Evolutionary conservation across 2,329 filamentous ascomycete genomes (phyloP).

Genomic region (Ceratocystiopsis minuta): DNA sequence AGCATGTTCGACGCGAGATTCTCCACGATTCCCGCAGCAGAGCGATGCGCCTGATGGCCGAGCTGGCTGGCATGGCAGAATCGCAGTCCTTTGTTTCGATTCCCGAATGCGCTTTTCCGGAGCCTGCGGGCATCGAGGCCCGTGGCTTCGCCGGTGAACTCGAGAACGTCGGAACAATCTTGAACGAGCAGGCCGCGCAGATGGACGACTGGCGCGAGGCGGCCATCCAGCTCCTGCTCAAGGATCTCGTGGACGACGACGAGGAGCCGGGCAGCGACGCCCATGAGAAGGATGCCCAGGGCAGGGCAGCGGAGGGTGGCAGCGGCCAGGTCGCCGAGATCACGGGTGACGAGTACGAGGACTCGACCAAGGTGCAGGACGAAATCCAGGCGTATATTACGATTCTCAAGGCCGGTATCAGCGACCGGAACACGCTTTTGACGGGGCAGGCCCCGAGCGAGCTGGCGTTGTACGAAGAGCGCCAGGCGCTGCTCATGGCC

Average conservation of each 20-base stretch:
- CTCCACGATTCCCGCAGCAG: slow-evolving; percentile 40
- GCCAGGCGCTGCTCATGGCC: slow-evolving; percentile 41
- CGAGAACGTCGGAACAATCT: slow-evolving; percentile 40
- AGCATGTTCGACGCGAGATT: slow-evolving; percentile 59
- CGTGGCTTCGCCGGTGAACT: slow-evolving; percentile 46
- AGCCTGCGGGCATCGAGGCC: slow-evolving; percentile 53
- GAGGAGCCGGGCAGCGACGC: slow-evolving; percentile 55
- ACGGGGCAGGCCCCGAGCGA: slow-evolving; percentile 55
- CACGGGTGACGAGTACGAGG: slow-evolving; percentile 79
- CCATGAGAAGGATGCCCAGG: slow-evolving; percentile 33
- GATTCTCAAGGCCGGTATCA: slow-evolving; percentile 53
- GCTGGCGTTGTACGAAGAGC: slow-evolving; percentile 56
- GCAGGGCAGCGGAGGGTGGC: slow-evolving; percentile 39
- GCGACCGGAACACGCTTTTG: slow-evolving; percentile 61
- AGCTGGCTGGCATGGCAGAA: slow-evolving; percentile 34
- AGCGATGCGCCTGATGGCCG: slow-evolving; percentile 45
- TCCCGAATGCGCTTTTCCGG: slow-evolving; percentile 35
- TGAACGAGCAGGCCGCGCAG: slow-evolving; percentile 55
- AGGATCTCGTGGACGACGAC: slow-evolving; percentile 70
- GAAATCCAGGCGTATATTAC: slow-evolving; percentile 77
- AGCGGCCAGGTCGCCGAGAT: slow-evolving; percentile 38
- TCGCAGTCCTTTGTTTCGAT: slow-evolving; percentile 42
- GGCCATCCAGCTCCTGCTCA: slow-evolving; percentile 52
- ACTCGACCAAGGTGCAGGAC: slow-evolving; percentile 75
- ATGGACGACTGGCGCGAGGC: slow-evolving; percentile 60